Evolutionary conservation across 2,329 filamentous ascomycete genomes (phyloP), one percentile per base, ranked within the genome.

Genomic region (Penicillium sclerotigenum): DNA sequence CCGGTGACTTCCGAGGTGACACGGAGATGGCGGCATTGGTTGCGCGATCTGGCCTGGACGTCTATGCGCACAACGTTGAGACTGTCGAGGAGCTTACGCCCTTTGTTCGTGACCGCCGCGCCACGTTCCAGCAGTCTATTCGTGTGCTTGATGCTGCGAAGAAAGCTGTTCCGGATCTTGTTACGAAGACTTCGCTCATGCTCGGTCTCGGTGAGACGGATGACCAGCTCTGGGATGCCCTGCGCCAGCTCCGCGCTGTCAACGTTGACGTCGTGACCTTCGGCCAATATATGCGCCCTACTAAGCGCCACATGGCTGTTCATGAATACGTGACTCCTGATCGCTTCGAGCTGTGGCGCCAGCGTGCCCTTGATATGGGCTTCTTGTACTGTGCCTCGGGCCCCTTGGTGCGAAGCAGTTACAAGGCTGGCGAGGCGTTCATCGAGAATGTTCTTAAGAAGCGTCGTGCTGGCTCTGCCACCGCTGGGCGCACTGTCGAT

Each of bases 131-230:
- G 64, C 91, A 96, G 78, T 94, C 88, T 59, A 75, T 97, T 59
- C 80, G 79, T 31, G 92, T 99, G 8, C 77, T 99, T 58, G 81
- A 86, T 55, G 86, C 89, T 36, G 94, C 89, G 29, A 97, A 99
- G 81, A 82, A 85, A 58, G 85, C 88, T 2, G 85, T 83, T 56
- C 84, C 87, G 1, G 83, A 83, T 3, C 82, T 97, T 58, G 96
- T 99, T 67, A 99, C 94, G n/a, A 99, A 99, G 82, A 97, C 94
- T 1, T 96, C 91, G 65, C 85, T 99, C 61, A 99, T 99, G 94
- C 82, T 99, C 24, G 94, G 94, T 4, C 77, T 99, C 5, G 94
- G 94, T 13, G 94, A 99, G 81, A 91, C 87, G 26, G 92, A 97
- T 67, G 83, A 89, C 18, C 89, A 97, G 76, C 75, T 99, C 1